These are phyloP conservation scores for Dysphania ambrosioides DNA, from an alignment of 148 eudicot species.

Conservation along the genomic window DNA sequence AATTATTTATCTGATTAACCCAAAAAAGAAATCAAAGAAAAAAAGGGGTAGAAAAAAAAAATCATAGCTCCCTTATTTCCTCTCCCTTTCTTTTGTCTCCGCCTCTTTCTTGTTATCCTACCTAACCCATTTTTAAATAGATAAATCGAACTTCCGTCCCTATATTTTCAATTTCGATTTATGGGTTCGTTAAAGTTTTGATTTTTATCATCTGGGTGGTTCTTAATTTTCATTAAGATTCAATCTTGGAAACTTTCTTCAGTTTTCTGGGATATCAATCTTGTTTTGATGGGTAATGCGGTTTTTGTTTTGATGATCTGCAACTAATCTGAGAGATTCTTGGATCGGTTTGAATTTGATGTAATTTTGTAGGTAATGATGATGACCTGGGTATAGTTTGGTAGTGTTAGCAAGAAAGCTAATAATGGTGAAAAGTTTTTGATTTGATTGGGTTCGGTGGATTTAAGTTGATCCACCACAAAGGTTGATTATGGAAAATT, in stretches of 20 bases:
- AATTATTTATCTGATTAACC: neutral
- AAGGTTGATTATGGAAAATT: neutral
- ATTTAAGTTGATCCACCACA: constrained; percentile 15
- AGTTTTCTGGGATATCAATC: neutral
- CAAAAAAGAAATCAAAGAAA: neutral
- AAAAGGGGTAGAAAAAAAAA: constrained; percentile 5
- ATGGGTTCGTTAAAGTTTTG: neutral
- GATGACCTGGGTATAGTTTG: neutral
- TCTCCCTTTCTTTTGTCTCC: neutral
- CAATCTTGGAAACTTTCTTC: no score
- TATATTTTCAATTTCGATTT: neutral
- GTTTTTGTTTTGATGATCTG: constrained; percentile 8
- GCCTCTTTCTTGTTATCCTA: neutral
- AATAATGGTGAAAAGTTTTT: neutral
- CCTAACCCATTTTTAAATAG: neutral
- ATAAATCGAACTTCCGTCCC: neutral
- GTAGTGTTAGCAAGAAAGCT: neutral
- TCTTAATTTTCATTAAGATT: neutral
- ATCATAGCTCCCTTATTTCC: neutral
- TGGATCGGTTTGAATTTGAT: constrained; percentile 5
- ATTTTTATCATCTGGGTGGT: neutral
- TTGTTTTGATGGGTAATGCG: constrained; percentile 9
- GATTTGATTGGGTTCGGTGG: constrained; percentile 2
- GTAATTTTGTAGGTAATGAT: neutral
- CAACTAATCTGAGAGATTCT: neutral